Conservation (phyloP, 164 flowering plant genomes). For the Nymphaea colorata region DNA sequence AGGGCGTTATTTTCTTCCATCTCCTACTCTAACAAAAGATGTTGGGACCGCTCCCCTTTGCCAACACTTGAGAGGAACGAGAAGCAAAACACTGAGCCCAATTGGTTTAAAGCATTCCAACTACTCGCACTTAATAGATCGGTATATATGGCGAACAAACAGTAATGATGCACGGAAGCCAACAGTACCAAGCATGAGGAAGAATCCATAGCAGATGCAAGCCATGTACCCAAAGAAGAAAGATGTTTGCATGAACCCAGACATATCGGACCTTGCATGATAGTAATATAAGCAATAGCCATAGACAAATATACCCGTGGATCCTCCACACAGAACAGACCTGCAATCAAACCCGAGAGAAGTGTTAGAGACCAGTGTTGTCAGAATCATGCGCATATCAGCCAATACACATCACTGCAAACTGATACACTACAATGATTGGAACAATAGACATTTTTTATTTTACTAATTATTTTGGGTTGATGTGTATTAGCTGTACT, state of each 20-base stretch:
- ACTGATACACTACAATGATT: too few species aligned
- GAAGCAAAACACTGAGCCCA: not conserved
- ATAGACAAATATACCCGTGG: constrained; percentile 26
- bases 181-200: constrained; percentile 29
- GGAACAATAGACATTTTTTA: too few species aligned
- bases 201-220: constrained; percentile 33
- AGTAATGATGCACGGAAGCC: constrained; percentile 31
- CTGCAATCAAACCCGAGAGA: constrained; percentile 7
- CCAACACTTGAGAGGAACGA: not conserved
- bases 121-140: constrained; percentile 32
- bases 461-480: too few species aligned
- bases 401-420: too few species aligned
- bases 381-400: too few species aligned
- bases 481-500: too few species aligned
- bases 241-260: constrained; percentile 34
- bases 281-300: constrained; percentile 32
- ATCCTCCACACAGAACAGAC: constrained; percentile 30
- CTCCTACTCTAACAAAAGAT: not conserved
- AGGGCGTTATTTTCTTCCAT: too few species aligned
- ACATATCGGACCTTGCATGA: constrained; percentile 30
- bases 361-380: not conserved
- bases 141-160: constrained; percentile 30
- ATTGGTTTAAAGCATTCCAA: not conserved
- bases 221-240: constrained; percentile 38
- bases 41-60: not conserved